Evolutionary conservation across 345 rosid species (phyloP).

Genomic region (Toxicodendron radicans): DNA sequence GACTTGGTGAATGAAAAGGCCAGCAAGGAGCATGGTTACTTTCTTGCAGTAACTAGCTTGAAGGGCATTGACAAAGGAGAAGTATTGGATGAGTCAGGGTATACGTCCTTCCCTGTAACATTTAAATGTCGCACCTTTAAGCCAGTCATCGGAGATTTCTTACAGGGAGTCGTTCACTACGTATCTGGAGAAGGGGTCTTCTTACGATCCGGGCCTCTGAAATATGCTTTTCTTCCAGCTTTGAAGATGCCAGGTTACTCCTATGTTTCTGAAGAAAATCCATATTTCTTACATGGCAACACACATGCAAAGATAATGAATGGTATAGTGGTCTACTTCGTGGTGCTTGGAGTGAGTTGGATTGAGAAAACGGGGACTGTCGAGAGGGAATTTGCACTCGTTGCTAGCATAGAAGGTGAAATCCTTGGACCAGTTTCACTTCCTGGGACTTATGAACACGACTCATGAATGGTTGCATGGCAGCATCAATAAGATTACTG

Average conservation of each 20-base stretch:
- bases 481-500: neutral
- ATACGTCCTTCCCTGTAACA: slow-evolving; percentile 8
- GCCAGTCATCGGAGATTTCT: slow-evolving; percentile 27
- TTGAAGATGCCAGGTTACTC: slow-evolving; percentile 33
- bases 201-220: slow-evolving; percentile 34
- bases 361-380: slow-evolving; percentile 7
- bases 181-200: slow-evolving; percentile 16
- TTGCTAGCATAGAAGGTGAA: slow-evolving; percentile 33
- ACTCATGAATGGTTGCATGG: slow-evolving; percentile 16
- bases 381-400: slow-evolving; percentile 27
- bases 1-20: slow-evolving; percentile 27
- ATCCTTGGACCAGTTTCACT: slow-evolving; percentile 35
- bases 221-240: slow-evolving; percentile 29
- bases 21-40: slow-evolving; percentile 29
- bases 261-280: slow-evolving; percentile 21
- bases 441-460: slow-evolving; percentile 28
- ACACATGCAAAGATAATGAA: slow-evolving; percentile 30
- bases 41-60: slow-evolving; percentile 37
- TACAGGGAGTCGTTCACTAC: slow-evolving; percentile 31
- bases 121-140: slow-evolving; percentile 33
- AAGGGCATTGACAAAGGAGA: slow-evolving; percentile 24
- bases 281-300: slow-evolving; percentile 21
- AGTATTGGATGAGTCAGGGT: slow-evolving; percentile 7
- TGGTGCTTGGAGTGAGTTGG: slow-evolving; percentile 37
- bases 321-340: slow-evolving; percentile 27